Conservation (phyloP, 1,139 yeast genomes). For the Cylindricascospora bacillispora region DNA sequence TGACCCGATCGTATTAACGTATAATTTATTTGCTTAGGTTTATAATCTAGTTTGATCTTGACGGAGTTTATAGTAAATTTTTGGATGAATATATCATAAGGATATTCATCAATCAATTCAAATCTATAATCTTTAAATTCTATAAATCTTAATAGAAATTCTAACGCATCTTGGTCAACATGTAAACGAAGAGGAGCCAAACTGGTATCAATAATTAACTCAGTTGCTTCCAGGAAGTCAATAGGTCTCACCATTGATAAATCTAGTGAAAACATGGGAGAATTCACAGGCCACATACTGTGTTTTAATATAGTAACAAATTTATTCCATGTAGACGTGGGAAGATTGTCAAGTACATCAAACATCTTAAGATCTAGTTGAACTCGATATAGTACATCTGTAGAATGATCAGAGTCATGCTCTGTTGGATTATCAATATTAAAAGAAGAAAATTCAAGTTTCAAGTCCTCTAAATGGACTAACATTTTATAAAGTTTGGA, state of each 20-base stretch:
- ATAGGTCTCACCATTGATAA: slow-evolving; percentile 57
- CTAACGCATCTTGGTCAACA: slow-evolving; percentile 88
- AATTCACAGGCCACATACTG: slow-evolving; percentile 31
- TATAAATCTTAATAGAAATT: slow-evolving; percentile 65
- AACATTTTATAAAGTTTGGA: slow-evolving; percentile 52
- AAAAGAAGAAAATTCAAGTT: slow-evolving; percentile 34
- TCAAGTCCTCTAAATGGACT: slow-evolving; percentile 43
- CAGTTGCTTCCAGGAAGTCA: slow-evolving; percentile 53
- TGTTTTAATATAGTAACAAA: slow-evolving; percentile 65
- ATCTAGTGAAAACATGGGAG: slow-evolving; percentile 45
- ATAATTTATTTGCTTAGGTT: slow-evolving; percentile 72
- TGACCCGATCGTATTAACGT: slow-evolving; percentile 77
- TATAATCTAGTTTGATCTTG: slow-evolving; percentile 68
- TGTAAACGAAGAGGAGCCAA: slow-evolving; percentile 69
- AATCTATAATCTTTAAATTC: slow-evolving; percentile 69
- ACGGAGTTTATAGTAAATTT: slow-evolving; percentile 52
- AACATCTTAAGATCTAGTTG: slow-evolving; percentile 37
- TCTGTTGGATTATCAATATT: slow-evolving; percentile 36
- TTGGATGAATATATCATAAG: slow-evolving; percentile 57
- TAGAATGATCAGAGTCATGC: slow-evolving; percentile 23
- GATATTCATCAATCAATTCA: slow-evolving; percentile 37
- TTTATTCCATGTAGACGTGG: slow-evolving; percentile 87
- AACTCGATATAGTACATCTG: slow-evolving; percentile 38
- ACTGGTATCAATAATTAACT: slow-evolving; percentile 42
- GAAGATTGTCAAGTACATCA: slow-evolving; percentile 62